A percentile compares a stretch with the other conserved stretches of the same genome.
These are phyloP conservation scores for Cryptococcus neoformans DNA, from an alignment of 1,284 basidiomycete genomes.

Conservation along the genomic window DNA sequence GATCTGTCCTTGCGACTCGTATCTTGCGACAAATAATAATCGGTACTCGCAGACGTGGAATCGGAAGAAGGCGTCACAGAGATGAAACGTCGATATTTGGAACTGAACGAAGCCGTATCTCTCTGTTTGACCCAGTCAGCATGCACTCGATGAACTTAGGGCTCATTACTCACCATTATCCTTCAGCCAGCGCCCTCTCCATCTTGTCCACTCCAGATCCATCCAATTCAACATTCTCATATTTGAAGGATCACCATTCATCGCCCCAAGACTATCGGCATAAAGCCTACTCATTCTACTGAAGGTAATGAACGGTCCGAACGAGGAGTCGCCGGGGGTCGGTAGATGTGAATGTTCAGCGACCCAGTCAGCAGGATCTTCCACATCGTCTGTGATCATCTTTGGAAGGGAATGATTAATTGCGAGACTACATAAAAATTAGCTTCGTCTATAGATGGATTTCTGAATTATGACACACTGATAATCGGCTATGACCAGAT, in stretches of 20 bases:
- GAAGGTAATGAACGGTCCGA: slow-evolving; percentile 30
- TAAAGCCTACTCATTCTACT: slow-evolving; percentile 26
- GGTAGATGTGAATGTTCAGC: slow-evolving; percentile 30
- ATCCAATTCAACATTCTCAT: slow-evolving; percentile 26
- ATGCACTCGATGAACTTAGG: neutral
- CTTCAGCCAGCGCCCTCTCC: slow-evolving; percentile 29
- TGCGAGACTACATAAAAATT: slow-evolving; percentile 13
- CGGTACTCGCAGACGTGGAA: slow-evolving; percentile 31
- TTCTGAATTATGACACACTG: slow-evolving; percentile 13
- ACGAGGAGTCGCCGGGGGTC: slow-evolving; percentile 29
- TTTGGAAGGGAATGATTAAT: slow-evolving; percentile 27
- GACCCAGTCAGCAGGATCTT: slow-evolving; percentile 28
- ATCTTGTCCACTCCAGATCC: slow-evolving; percentile 26
- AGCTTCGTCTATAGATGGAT: neutral
- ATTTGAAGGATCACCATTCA: slow-evolving; percentile 25
- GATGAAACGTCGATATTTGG: slow-evolving; percentile 20
- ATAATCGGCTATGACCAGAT: slow-evolving; percentile 30
- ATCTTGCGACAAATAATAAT: slow-evolving; percentile 21
- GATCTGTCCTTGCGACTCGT: slow-evolving; percentile 7
- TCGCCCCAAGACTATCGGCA: slow-evolving; percentile 24
- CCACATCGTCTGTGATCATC: slow-evolving; percentile 27
- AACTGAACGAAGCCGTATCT: slow-evolving; percentile 17
- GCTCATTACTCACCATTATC: slow-evolving; percentile 20
- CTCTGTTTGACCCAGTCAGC: neutral
- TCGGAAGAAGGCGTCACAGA: slow-evolving; percentile 18